Base-by-base conservation (phyloP, 495 filamentous ascomycete species). In the Talaromyces wortmannii region DNA sequence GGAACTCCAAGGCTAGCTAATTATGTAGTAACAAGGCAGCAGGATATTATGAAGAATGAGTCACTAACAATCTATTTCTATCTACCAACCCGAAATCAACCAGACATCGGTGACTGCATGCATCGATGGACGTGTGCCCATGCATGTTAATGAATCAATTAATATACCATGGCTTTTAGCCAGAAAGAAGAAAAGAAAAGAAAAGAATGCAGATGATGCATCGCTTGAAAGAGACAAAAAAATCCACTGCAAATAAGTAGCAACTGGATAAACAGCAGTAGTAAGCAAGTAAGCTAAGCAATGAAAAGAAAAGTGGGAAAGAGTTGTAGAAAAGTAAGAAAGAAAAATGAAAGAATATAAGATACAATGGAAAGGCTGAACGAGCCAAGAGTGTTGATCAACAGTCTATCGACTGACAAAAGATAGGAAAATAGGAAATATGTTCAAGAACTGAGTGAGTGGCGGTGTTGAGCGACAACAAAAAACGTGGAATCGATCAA, bases 271-370 rank as follows among this genome's bases (percentile, higher is more conserved):
- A 56, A 59, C 54, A 59, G 59, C 51, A 58, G 46, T 55, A 53
- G 55, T 40, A 58, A 36, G 57, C 53, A 48, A 23, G 23, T 4
- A 2, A 23, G 23, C 23, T 23, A 23, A 23, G 23, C 23, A 23
- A 23, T 4, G 33, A 55, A 61, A 68, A 67, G 52, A 60, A 56
- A 57, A 58, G 46, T 47, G 57, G 61, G 49, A 43, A 63, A 59
- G 36, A 33, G 55, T n/a, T n/a, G n/a, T n/a, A n/a, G n/a, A n/a
- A n/a, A n/a, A n/a, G n/a, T n/a, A 23, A 23, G 23, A 23, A 23
- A 23, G 4, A 23, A 23, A 23, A n/a, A n/a, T n/a, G 23, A 23
- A 23, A 23, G 23, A 23, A 23, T 23, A 4, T 23, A 23, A 23
- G 23, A 23, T 23, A 23, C 23, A 23, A 23, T 23, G 23, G 23